Evolutionary conservation across 1,139 yeast species (phyloP), one percentile per base, ranked within the genome.

Genomic region (Citeromyces hawaiiensis): DNA sequence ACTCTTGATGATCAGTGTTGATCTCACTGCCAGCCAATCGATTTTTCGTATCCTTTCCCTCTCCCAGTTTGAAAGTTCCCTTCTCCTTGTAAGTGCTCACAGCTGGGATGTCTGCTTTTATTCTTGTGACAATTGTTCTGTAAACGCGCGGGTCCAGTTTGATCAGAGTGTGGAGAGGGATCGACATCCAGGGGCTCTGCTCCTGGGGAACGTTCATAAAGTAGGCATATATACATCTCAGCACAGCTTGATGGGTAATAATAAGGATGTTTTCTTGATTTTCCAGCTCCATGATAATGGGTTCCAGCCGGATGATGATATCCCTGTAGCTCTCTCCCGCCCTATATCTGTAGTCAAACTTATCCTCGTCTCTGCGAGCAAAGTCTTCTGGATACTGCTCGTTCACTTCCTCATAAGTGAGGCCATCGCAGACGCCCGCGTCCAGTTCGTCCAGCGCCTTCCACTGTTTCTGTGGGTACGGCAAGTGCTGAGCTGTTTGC

Each of bases 191-290:
- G 4, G 99, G 99, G 44, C 88, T 76, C 56, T 87, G 93, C 52
- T 91, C 96, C 58, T 88, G 97, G 4, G 96, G 96, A 15, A 91
- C 95, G 56, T 91, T 91, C 97, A 91, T 93, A 56, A 88, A 91
- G 58, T 93, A 91, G 4, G 98, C 97, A 59, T 91, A 91, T 42
- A 91, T 80, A 57, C 99, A 91, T 52, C 99, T 74, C 50, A 91
- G 68, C 17, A 91, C 97, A 0, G 98, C 98, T 61, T 91, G 99
- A 57, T 91, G 99, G 13, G 98, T 93, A 36, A 93, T 93, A 46
- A 91, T 91, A 56, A 93, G 68, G 42, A 91, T 87, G 56, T 91
- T 88, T 51, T 91, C 98, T 60, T 91, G 97, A 45, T 97, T 78
- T 61, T 91, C 98, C 49, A 91, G 70, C 60, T 91, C 98, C 98